Base-by-base conservation (phyloP, 768 basidiomycete species). In the Pleurotus salmoneostramineus region DNA sequence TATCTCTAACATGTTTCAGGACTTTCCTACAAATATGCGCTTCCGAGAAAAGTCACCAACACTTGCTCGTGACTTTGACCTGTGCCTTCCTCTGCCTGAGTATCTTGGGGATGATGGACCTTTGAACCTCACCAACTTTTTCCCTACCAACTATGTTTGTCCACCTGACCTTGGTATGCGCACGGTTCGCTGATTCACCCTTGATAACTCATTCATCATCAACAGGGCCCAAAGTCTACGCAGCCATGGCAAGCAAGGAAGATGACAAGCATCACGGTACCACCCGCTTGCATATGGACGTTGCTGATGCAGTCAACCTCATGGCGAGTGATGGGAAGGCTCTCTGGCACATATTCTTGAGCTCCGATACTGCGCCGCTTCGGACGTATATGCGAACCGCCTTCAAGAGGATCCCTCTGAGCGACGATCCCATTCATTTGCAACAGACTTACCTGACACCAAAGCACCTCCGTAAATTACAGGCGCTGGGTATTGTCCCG, bases 231-330 rank as follows among this genome's bases (percentile, higher is more conserved):
- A 89, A 88, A 69, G 80, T 88, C 82, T 90, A 89, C 66, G 87
- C 84, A 60, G 87, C 87, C 0, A 82, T 84, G 69, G 78, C 77
- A 14, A 83, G 80, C 3, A 72, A 70, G 36, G 81, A 86, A 62
- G 62, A 65, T 3, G 63, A 70, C 37, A 80, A 79, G 3, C 83
- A 81, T 60, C 77, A 81, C 60, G 88, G 88, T 3, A 81, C 83
- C n/a, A 89, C 88, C 5, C 74, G 84, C 59, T 70, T 89, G 45
- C 88, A 89, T 61, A 85, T 88, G 83, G 84, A 85, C 67, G 82
- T 87, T 73, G 82, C 83, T 2, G 86, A 86, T 62, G 88, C 88
- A 4, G 71, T 89, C 59, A 90, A 90, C 68, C 74, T 90, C 60
- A 72, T 83, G 3, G 80, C 80, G 63, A 76, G 85, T 21, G 74